Conservation (phyloP, 2,329 filamentous ascomycete species). For the Aureobasidium uvarum region DNA sequence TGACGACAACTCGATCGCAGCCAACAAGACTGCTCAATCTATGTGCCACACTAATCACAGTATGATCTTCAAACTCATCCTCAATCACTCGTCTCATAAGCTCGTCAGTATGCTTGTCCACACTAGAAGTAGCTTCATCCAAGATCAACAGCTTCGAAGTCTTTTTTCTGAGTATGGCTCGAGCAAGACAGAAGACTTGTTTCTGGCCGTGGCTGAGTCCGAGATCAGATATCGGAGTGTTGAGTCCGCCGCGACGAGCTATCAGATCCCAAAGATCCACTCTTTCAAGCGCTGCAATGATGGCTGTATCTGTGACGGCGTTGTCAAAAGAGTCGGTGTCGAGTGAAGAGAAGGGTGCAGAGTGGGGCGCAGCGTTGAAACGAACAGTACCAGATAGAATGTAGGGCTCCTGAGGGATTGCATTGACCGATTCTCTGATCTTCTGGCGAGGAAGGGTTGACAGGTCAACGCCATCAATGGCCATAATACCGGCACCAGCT, state of each 20-base stretch:
- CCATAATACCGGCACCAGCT: conserved; percentile 45
- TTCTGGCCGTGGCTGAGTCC: conserved; percentile 49
- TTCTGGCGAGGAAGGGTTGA: conserved; percentile 43
- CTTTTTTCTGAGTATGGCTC: conserved; percentile 45
- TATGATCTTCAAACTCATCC: conserved; percentile 54
- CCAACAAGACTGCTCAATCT: conserved; percentile 56
- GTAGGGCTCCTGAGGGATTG: conserved; percentile 54
- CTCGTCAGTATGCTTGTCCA: conserved; percentile 18
- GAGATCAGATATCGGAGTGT: conserved; percentile 39
- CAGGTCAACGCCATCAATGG: conserved; percentile 51
- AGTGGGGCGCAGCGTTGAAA: conserved; percentile 49
- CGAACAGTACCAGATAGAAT: conserved; percentile 50
- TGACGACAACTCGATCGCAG: conserved; percentile 53
- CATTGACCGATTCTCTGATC: conserved; percentile 46
- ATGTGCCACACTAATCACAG: conserved; percentile 59
- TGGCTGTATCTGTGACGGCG: conserved; percentile 25
- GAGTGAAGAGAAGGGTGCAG: conserved; percentile 23
- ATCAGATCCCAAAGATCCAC: conserved; percentile 42
- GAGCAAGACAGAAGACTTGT: conserved; percentile 52
- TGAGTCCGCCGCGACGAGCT: conserved; percentile 39
- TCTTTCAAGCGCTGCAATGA: conserved; percentile 46
- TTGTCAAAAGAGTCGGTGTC: conserved; percentile 39
- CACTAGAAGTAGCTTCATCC: conserved; percentile 32
- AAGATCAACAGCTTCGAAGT: conserved; percentile 43
- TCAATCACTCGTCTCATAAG: conserved; percentile 9